These are phyloP conservation scores for Solanum sitiens DNA, from an alignment of 257 asterid species.

Conservation along the genomic window DNA sequence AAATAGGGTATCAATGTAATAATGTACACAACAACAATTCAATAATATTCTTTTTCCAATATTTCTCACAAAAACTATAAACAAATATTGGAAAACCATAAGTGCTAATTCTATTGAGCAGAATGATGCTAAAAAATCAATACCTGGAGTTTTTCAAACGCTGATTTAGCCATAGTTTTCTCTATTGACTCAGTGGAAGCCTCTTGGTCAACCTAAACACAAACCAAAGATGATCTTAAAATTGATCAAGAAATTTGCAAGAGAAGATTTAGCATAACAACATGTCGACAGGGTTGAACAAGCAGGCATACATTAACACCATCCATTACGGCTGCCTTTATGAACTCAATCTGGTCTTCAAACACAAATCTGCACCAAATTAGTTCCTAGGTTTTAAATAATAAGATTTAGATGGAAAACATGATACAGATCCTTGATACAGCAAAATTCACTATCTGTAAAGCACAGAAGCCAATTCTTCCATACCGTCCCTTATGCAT, in stretches of 20 bases:
- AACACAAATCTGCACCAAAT: constrained; percentile 60
- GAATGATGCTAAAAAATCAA: not conserved
- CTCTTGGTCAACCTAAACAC: constrained; percentile 56
- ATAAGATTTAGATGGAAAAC: not conserved
- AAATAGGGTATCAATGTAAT: no score
- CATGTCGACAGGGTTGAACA: not conserved
- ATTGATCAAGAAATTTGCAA: not conserved
- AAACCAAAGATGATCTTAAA: constrained; percentile 1
- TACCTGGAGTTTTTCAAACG: constrained; percentile 79
- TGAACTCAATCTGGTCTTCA: constrained; percentile 93
- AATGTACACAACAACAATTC: no score
- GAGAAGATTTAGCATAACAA: not conserved
- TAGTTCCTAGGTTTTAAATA: not conserved
- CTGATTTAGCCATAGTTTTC: constrained; percentile 60
- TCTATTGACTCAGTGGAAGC: constrained; percentile 31
- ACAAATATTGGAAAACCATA: not conserved
- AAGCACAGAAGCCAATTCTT: not conserved
- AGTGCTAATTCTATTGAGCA: not conserved
- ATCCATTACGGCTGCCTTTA: constrained; percentile 74
- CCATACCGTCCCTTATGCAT: not conserved
- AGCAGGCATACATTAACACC: constrained; percentile 59
- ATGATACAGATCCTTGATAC: not conserved
- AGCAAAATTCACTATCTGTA: not conserved
- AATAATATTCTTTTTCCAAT: no score
- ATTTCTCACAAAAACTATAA: not conserved